A percentile compares a stretch with the other conserved stretches of the same genome.
Conservation (phyloP, 768 basidiomycete genomes). For the Lyophyllum atratum region DNA sequence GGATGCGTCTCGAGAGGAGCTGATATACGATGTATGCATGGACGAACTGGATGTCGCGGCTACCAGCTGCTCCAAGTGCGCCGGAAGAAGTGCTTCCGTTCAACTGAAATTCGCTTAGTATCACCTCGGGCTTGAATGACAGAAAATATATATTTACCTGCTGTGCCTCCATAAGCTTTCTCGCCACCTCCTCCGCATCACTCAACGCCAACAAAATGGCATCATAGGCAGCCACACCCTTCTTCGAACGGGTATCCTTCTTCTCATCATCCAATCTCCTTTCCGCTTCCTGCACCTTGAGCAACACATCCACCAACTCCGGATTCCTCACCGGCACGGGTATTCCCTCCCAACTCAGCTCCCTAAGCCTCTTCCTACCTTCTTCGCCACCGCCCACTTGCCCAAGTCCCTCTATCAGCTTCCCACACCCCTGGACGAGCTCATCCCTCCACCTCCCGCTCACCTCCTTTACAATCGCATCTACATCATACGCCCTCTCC, state of each 20-base stretch:
- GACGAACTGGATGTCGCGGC: slow-evolving; percentile 79
- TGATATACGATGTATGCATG: slow-evolving; percentile 89
- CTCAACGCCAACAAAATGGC: slow-evolving; percentile 80
- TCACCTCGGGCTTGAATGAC: not conserved
- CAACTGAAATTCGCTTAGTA: slow-evolving; percentile 27
- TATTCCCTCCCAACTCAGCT: slow-evolving; percentile 78
- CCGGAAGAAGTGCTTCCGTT: slow-evolving; percentile 38
- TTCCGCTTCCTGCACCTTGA: slow-evolving; percentile 82
- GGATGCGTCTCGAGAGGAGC: slow-evolving; percentile 82
- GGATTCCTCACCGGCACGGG: slow-evolving; percentile 86
- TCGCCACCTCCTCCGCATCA: slow-evolving; percentile 86
- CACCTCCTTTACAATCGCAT: slow-evolving; percentile 69
- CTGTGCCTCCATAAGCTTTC: slow-evolving; percentile 81
- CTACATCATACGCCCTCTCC: slow-evolving; percentile 78
- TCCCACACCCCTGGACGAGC: slow-evolving; percentile 65
- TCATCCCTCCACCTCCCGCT: slow-evolving; percentile 55
- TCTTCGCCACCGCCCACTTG: slow-evolving; percentile 39
- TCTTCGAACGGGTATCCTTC: slow-evolving; percentile 53
- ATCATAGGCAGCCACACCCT: slow-evolving; percentile 86
- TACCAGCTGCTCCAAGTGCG: slow-evolving; percentile 38
- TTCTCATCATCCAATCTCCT: slow-evolving; percentile 46
- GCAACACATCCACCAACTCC: slow-evolving; percentile 85
- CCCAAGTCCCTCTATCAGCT: slow-evolving; percentile 52
- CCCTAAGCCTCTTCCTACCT: slow-evolving; percentile 55
- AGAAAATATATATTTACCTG: slow-evolving; percentile 53